These are phyloP conservation scores for Arctium lappa DNA, from an alignment of 129 eudicot species.

Conservation along the genomic window DNA sequence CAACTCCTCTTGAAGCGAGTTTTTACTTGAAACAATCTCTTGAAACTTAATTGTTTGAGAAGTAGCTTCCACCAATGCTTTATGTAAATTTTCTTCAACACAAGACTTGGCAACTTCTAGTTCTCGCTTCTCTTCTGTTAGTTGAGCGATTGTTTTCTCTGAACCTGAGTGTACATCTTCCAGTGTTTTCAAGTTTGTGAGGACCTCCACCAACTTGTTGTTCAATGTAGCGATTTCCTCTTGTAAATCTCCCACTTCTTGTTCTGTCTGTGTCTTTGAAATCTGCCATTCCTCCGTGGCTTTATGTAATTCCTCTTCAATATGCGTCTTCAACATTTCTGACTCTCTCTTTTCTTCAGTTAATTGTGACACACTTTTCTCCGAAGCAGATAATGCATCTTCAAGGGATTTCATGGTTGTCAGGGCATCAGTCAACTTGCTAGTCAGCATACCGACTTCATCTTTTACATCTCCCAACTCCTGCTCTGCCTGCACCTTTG, in stretches of 20 bases:
- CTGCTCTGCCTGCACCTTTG: constrained; percentile 38
- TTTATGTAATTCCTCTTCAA: constrained; percentile 40
- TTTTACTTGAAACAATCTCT: constrained; percentile 36
- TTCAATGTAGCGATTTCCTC: constrained; percentile 36
- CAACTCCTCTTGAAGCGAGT: constrained; percentile 44
- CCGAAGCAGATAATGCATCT: constrained; percentile 46
- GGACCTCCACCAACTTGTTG: constrained; percentile 36
- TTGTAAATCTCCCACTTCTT: constrained; percentile 45
- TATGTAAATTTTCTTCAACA: background rate
- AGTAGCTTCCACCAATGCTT: constrained; percentile 23
- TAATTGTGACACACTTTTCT: constrained; percentile 33
- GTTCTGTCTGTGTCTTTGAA: constrained; percentile 37
- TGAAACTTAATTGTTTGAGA: constrained; percentile 30
- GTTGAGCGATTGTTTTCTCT: constrained; percentile 29
- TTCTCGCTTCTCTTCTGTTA: constrained; percentile 27
- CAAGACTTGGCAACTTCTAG: background rate
- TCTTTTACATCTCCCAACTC: constrained; percentile 47
- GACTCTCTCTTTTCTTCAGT: constrained; percentile 53
- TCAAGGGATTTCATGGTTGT: constrained; percentile 33
- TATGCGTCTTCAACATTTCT: constrained; percentile 27
- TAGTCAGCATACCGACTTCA: constrained; percentile 36
- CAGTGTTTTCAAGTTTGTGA: constrained; percentile 26
- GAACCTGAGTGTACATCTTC: constrained; percentile 50
- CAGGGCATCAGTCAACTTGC: constrained; percentile 40
- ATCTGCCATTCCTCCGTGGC: constrained; percentile 45